Evolutionary conservation across 495 filamentous ascomycete species (phyloP).

Genomic region (Delitschia confertaspora): DNA sequence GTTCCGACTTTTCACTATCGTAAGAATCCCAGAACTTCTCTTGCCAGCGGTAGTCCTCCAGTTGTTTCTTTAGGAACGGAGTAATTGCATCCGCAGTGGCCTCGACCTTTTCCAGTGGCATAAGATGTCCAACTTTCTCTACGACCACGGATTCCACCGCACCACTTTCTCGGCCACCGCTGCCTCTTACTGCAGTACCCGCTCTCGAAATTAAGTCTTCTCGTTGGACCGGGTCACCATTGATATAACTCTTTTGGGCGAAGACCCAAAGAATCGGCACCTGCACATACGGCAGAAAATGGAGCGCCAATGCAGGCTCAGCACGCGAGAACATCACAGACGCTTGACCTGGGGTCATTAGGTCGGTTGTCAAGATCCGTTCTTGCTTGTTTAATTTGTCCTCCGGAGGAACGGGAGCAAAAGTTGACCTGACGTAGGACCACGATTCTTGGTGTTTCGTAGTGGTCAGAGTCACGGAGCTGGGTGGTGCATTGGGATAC

Average conservation of each 20-base stretch:
- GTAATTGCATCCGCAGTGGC: no score
- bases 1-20: no score
- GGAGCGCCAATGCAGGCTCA: constrained; percentile 53
- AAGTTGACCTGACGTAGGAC: constrained; percentile 28
- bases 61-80: no score
- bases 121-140: no score
- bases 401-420: constrained; percentile 19
- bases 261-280: constrained; percentile 74
- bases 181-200: constrained; percentile 54
- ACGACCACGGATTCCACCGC: constrained; percentile 58
- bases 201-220: constrained; percentile 32
- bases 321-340: constrained; percentile 60
- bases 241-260: constrained; percentile 56
- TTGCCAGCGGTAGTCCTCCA: no score
- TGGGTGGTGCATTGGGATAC: constrained; percentile 17
- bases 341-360: constrained; percentile 8
- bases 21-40: no score
- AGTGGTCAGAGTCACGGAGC: constrained; percentile 28
- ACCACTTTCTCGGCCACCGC: constrained; percentile 51
- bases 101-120: no score
- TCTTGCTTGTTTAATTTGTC: constrained; percentile 23
- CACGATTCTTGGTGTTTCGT: constrained; percentile 35
- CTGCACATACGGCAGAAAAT: constrained; percentile 54
- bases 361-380: constrained; percentile 27
- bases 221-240: constrained; percentile 30